Conservation (phyloP, 2,329 filamentous ascomycete genomes). For the Cadophora luteo-olivacea region DNA sequence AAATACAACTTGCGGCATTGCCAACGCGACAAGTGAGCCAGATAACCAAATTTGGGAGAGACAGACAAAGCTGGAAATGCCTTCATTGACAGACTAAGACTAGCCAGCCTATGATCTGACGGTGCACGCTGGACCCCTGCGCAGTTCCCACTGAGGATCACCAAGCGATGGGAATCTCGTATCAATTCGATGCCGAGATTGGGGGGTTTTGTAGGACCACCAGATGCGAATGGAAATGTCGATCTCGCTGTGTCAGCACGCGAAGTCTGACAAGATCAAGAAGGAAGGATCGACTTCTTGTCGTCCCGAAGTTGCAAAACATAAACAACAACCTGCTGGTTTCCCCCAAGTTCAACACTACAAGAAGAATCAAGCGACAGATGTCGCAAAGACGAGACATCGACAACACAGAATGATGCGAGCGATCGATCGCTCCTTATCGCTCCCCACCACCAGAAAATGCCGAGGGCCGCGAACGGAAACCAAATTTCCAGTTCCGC, state of each 20-base stretch:
- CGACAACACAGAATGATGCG: neutral
- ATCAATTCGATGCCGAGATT: constrained; percentile 5
- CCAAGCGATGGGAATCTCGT: neutral
- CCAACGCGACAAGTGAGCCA: neutral
- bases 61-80: neutral
- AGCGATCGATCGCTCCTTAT: neutral
- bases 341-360: neutral
- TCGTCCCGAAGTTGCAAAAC: neutral
- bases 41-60: neutral
- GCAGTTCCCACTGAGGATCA: neutral
- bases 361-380: neutral
- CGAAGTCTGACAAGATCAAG: neutral
- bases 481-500: neutral
- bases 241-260: constrained; percentile 4
- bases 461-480: neutral
- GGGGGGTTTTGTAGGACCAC: neutral
- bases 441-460: neutral
- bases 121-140: neutral
- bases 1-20: no score
- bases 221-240: neutral
- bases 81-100: neutral
- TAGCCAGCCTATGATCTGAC: neutral
- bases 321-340: neutral
- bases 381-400: neutral
- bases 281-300: neutral